Evolutionary conservation across 1,284 basidiomycete genomes (phyloP).

Genomic region (Ustilago trichophora): DNA sequence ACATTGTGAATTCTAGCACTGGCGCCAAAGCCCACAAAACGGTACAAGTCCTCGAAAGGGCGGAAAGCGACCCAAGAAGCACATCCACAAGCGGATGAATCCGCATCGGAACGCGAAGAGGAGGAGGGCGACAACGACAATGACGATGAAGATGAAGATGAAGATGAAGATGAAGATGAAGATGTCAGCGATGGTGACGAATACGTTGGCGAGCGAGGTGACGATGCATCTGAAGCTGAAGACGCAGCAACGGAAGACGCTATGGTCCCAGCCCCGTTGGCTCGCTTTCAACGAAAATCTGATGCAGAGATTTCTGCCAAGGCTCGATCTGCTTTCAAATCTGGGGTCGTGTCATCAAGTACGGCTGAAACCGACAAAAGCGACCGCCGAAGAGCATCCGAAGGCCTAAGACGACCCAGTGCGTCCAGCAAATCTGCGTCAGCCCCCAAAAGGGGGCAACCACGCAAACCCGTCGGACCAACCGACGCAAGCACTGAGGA

Average conservation of each 20-base stretch:
- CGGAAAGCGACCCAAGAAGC: not conserved
- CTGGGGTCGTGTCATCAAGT: too few relatives aligned
- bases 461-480: constrained; percentile 18
- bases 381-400: not conserved
- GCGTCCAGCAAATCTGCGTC: constrained; percentile 8
- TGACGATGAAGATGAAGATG: too few relatives aligned
- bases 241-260: constrained; percentile 15
- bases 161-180: constrained; percentile 7
- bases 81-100: not conserved
- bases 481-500: constrained; percentile 40
- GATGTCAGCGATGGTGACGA: constrained; percentile 24
- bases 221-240: constrained; percentile 20
- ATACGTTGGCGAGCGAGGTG: constrained; percentile 15
- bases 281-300: too few relatives aligned
- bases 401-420: constrained; percentile 17
- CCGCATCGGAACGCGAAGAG: constrained; percentile 4
- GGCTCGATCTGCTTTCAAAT: too few relatives aligned
- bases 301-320: too few relatives aligned
- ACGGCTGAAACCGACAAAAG: constrained; percentile 7
- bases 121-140: constrained; percentile 21
- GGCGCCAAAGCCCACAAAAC: constrained; percentile 11
- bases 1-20: too few relatives aligned
- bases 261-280: not conserved
- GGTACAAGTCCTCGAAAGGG: constrained; percentile 21
- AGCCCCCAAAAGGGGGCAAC: constrained; percentile 12